These are phyloP conservation scores for Claviceps humidiphila DNA, from an alignment of 2,329 filamentous ascomycete species.

Conservation along the genomic window DNA sequence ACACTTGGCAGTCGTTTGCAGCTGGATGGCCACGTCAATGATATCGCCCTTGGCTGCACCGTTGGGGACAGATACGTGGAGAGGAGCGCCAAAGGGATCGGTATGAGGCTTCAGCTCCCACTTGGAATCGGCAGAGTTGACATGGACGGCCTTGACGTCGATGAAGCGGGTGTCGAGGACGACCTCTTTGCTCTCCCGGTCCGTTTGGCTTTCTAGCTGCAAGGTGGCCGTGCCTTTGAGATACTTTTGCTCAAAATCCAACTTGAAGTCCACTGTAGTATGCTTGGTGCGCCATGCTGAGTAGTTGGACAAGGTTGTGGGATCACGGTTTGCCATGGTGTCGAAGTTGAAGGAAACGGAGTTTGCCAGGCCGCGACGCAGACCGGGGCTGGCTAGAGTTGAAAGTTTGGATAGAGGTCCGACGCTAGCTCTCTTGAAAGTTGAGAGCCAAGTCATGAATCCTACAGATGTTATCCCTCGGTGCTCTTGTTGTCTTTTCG, in stretches of 20 bases:
- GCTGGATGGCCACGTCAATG: conserved; percentile 46
- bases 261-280: conserved; percentile 65
- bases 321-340: conserved; percentile 47
- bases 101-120: conserved; percentile 59
- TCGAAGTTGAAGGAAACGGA: conserved; percentile 9
- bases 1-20: conserved; percentile 77
- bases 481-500: not conserved
- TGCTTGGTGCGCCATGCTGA: conserved; percentile 75
- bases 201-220: conserved; percentile 62
- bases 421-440: conserved; percentile 8
- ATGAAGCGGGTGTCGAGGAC: conserved; percentile 82
- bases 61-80: conserved; percentile 48
- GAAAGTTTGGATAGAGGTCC: not conserved
- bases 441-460: conserved; percentile 12
- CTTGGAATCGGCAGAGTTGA: conserved; percentile 47
- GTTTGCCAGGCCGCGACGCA: conserved; percentile 12
- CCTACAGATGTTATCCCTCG: not conserved
- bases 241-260: conserved; percentile 70
- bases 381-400: not conserved
- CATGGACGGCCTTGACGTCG: conserved; percentile 55
- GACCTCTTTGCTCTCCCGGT: conserved; percentile 61
- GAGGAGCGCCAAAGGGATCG: conserved; percentile 62
- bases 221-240: conserved; percentile 67
- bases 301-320: conserved; percentile 87
- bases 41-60: conserved; percentile 39